Evolutionary conservation across 1,284 basidiomycete genomes (phyloP).

Genomic region (Microbotryum scabiosae): DNA sequence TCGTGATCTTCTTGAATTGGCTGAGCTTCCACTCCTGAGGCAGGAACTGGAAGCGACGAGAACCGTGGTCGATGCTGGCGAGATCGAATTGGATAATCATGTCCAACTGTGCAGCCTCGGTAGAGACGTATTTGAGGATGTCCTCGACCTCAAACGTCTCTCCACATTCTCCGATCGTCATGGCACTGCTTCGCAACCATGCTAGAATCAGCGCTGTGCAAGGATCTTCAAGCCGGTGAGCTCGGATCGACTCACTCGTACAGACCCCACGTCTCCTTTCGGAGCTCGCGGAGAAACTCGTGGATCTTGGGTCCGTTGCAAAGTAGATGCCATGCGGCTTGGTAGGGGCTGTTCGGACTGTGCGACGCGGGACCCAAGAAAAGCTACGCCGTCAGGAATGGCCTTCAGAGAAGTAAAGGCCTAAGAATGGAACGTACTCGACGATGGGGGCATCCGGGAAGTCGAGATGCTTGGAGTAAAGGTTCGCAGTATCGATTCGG

Average conservation of each 20-base stretch:
- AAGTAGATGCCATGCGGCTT: background rate
- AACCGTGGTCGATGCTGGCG: conserved; percentile 5
- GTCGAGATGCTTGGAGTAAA: conserved; percentile 14
- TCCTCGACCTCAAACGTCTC: conserved; percentile 44
- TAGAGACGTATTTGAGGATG: conserved; percentile 50
- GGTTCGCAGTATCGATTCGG: conserved; percentile 37
- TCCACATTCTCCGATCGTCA: conserved; percentile 61
- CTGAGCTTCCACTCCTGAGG: conserved; percentile 49
- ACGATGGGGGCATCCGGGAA: conserved; percentile 37
- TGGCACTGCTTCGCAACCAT: conserved; percentile 37
- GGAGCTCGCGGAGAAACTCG: conserved; percentile 61
- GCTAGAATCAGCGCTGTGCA: background rate
- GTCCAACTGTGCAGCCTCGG: conserved; percentile 52
- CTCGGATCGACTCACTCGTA: conserved; percentile 40
- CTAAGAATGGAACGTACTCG: conserved; percentile 3
- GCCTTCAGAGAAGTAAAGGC: too few relatives aligned
- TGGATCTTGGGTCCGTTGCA: conserved; percentile 52
- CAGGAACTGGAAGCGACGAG: conserved; percentile 41
- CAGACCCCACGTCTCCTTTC: conserved; percentile 48
- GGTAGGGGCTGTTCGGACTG: too few relatives aligned
- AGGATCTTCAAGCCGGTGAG: background rate
- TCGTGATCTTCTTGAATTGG: conserved; percentile 52
- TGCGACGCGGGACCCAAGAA: too few relatives aligned
- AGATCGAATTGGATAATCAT: conserved; percentile 59
- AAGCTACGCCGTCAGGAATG: too few relatives aligned